A percentile compares a stretch with the other conserved stretches of the same genome.
Evolutionary conservation across 2,329 filamentous ascomycete genomes (phyloP).

Genomic region (Fusarium odoratissimum): DNA sequence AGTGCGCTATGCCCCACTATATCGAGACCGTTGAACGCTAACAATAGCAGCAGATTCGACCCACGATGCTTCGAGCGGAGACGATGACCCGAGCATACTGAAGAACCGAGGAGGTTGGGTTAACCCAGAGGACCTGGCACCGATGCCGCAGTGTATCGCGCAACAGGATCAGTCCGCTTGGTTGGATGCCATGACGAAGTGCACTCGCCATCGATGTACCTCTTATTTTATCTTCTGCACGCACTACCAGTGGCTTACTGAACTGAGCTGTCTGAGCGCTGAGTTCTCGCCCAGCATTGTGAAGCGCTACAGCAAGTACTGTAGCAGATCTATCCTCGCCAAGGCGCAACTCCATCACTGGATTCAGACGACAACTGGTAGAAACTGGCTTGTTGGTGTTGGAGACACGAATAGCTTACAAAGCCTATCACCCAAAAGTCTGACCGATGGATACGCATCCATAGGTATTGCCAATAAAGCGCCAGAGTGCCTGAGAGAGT

Average conservation of each 20-base stretch:
- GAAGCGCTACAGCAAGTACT: conserved; percentile 9
- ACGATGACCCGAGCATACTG: neutral
- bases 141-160: conserved; percentile 33
- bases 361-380: conserved; percentile 3
- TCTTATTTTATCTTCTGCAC: conserved; percentile 28
- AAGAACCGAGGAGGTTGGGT: conserved; percentile 20
- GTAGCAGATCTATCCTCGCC: conserved; percentile 25
- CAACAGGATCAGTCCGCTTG: conserved; percentile 24
- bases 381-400: conserved; percentile 24
- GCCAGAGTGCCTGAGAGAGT: conserved; percentile 7
- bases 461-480: neutral
- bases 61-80: neutral
- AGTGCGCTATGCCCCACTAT: neutral
- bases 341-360: conserved; percentile 27
- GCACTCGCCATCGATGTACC: conserved; percentile 24
- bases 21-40: neutral
- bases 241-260: conserved; percentile 28
- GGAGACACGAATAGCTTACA: conserved; percentile 15
- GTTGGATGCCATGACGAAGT: conserved; percentile 26
- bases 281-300: conserved; percentile 17
- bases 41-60: neutral
- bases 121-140: conserved; percentile 19
- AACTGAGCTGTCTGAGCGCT: conserved; percentile 22
- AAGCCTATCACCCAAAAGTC: neutral
- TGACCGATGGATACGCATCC: conserved; percentile 1